Conservation (phyloP, 768 basidiomycete genomes). For the Mycena filopes region DNA sequence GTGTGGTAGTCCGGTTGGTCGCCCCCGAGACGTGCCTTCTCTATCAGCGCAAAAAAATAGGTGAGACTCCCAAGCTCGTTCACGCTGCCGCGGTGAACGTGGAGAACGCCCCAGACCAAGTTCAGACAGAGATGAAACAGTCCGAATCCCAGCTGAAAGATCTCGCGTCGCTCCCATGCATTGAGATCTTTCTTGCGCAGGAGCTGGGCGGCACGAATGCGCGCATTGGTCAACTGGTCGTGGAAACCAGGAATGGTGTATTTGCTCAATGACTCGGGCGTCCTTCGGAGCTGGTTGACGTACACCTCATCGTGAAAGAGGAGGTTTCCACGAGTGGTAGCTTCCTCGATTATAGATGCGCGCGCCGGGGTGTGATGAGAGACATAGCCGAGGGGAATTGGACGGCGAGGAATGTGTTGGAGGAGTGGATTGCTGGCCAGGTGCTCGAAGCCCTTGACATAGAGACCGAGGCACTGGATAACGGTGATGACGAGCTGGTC, state of each 20-base stretch:
- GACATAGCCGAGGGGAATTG: conserved; percentile 7
- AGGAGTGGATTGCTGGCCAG: background rate
- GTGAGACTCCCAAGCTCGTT: conserved; percentile 40
- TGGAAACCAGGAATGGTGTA: conserved; percentile 28
- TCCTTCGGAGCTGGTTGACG: conserved; percentile 24
- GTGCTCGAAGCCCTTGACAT: background rate
- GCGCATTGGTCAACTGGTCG: conserved; percentile 33
- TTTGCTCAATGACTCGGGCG: conserved; percentile 9
- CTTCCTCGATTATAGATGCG: conserved; percentile 30
- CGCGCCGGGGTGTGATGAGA: conserved; percentile 13
- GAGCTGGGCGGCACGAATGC: conserved; percentile 17
- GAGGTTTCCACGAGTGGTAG: conserved; percentile 25
- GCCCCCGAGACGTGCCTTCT: conserved; percentile 41
- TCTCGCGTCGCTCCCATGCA: conserved; percentile 28
- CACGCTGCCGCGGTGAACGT: conserved; percentile 42
- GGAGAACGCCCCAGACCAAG: conserved; percentile 45
- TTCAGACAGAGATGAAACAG: conserved; percentile 49
- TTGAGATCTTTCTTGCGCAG: conserved; percentile 21
- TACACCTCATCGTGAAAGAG: conserved; percentile 28
- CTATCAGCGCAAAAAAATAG: conserved; percentile 43
- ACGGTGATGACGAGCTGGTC: conserved; percentile 17
- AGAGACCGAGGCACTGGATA: background rate
- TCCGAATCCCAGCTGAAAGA: conserved; percentile 39
- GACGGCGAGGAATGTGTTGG: conserved; percentile 7
- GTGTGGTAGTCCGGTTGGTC: conserved; percentile 39